Base-by-base conservation (phyloP, 2,329 filamentous ascomycete genomes). In the Coniella lustricola region DNA sequence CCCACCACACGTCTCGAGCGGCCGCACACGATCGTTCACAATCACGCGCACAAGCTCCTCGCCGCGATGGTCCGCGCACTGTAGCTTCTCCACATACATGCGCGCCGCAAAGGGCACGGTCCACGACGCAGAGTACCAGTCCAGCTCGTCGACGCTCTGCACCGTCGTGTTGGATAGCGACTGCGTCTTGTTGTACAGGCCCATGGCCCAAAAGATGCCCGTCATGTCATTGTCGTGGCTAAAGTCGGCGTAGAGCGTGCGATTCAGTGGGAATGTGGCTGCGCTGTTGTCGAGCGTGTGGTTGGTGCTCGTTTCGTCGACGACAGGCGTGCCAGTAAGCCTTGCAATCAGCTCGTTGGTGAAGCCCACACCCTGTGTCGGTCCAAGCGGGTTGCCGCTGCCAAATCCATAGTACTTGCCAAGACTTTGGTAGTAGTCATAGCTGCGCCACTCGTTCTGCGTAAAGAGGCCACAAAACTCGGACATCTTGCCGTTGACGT, bases 211-310 rank as follows among this genome's bases (percentile, higher is more conserved):
- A 61, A 86, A 86, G 7, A 94, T 80, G 7, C 77, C 76, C 25
- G 79, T 80, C 81, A 96, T 89, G 61, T 85, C 82, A 64, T 94
- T 95, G 66, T 96, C 90, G 65, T 96, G 90, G 54, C 83, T 87
- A 62, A 96, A 95, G 65, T 96, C 90, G 0, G 88, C 90, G 60
- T 94, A 96, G 1, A 95, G 67, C 10, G 68, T 68, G 37, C 70
- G 66, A 53, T 76, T 74, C 0, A 95, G 69, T 0, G 90, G 90
- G 59, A 95, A 96, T 0, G 86, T 90, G 7, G 66, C 61, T 1
- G 76, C 67, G 50, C 81, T 72, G 4, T 69, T 68, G 62, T 94
- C 87, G 0, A 95, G 74, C 0, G 90, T 95, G 32, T 69, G 71
- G 64, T 96, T 95, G 5, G 84, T 88, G 47, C 74, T 81, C 0